Conservation (phyloP, 1,139 yeast genomes). For the Blastobotrys buckinghamii region DNA sequence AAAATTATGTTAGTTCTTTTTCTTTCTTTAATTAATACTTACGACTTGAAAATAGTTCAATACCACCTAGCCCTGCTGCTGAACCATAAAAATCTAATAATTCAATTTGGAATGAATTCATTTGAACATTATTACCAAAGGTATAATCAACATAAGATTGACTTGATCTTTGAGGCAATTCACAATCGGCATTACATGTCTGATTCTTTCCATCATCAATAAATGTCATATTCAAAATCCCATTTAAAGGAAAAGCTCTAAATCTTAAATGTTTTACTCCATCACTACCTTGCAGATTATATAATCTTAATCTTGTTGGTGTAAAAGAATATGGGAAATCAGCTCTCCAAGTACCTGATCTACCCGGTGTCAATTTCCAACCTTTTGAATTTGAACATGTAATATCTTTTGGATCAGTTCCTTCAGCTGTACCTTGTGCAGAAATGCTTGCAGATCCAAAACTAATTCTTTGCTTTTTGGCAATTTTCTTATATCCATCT, state of each 20-base stretch:
- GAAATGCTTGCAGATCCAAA: constrained; percentile 56
- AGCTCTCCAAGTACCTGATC: constrained; percentile 66
- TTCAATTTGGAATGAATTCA: constrained; percentile 58
- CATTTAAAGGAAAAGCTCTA: constrained; percentile 70
- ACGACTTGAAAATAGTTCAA: constrained; percentile 64
- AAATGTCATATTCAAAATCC: constrained; percentile 89
- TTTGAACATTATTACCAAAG: constrained; percentile 64
- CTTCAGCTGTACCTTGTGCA: constrained; percentile 44
- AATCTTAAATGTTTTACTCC: constrained; percentile 67
- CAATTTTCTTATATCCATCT: constrained; percentile 33
- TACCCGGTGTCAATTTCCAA: constrained; percentile 54
- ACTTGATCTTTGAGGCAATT: constrained; percentile 44
- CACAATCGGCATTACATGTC: constrained; percentile 85
- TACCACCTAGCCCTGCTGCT: constrained; percentile 63
- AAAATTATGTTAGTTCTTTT: neutral
- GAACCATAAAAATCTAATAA: constrained; percentile 65
- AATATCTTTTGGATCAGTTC: constrained; percentile 39
- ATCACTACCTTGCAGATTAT: constrained; percentile 44
- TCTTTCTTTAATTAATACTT: constrained; percentile 2
- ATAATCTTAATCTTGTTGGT: constrained; percentile 73
- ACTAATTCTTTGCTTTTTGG: constrained; percentile 59
- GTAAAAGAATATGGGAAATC: constrained; percentile 50
- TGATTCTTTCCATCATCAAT: constrained; percentile 54
- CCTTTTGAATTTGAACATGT: constrained; percentile 44
- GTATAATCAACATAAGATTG: constrained; percentile 70